A percentile compares a stretch with the other conserved stretches of the same genome.
Conservation (phyloP, 169 alveolate species). For the Eimeria zaria region DNA sequence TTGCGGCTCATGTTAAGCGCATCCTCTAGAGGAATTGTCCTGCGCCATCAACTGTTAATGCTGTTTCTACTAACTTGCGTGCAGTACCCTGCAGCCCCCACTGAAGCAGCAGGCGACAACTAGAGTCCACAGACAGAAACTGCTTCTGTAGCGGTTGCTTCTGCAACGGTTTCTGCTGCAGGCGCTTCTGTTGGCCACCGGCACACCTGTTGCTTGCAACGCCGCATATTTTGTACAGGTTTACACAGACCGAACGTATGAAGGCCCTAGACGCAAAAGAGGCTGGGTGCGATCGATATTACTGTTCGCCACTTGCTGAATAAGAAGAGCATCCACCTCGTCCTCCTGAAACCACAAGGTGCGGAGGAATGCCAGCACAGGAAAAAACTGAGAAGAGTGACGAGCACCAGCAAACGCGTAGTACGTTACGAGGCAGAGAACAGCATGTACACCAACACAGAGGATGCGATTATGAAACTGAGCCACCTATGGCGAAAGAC, state of each 20-base stretch:
- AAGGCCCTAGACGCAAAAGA: slow-evolving; percentile 82
- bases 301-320: slow-evolving; percentile 82
- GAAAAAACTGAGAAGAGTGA: not conserved
- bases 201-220: not conserved
- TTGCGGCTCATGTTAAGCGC: not conserved
- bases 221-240: not conserved
- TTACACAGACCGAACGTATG: slow-evolving; percentile 42
- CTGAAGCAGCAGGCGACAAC: not conserved
- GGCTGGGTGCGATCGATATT: slow-evolving; percentile 82
- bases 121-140: not conserved
- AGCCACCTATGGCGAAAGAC: not conserved
- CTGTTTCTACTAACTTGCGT: not conserved
- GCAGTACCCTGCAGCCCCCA: not conserved
- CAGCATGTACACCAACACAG: not conserved
- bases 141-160: not conserved
- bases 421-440: not conserved
- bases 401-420: not conserved
- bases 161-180: too few relatives aligned
- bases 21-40: not conserved
- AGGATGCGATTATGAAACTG: not conserved
- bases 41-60: not conserved
- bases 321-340: slow-evolving; percentile 81
- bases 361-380: not conserved
- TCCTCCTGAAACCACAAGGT: slow-evolving; percentile 81
- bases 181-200: not conserved